Evolutionary conservation across 345 rosid species (phyloP), one percentile per base, ranked within the genome.

Genomic region (Eucalyptus microcorys): DNA sequence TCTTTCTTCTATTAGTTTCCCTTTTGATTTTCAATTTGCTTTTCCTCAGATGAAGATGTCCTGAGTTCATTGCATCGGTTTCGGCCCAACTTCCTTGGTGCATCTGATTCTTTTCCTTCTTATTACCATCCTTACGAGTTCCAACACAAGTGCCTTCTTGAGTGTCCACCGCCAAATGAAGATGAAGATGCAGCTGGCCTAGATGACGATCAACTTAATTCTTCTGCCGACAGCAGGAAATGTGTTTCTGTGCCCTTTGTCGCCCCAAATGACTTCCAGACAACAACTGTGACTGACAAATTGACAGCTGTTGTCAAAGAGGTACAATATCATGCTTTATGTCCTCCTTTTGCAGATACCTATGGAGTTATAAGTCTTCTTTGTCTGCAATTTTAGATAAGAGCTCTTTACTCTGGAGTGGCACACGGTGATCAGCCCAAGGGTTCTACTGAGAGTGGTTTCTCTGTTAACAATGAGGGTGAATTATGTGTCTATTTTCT

Each of bases 221-320:
- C 91, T 86, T 89, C 91, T 85, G 86, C 47, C 85, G 93, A 93
- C 90, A 86, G 88, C 90, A 93, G 88, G 87, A 94, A 96, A 90
- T 96, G 99, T 90, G 52, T 92, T 87, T 94, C 96, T 49, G 88
- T 92, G 87, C 99, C 99, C 76, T 97, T 92, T 94, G 97, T 96
- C 90, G 88, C 92, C 90, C 89, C 93, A 61, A 76, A 89, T 89
- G 92, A 96, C 88, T 95, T 96, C 92, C 93, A 90, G 88, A 91
- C 94, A 86, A 89, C 91, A 87, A 88, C 85, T 80, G 89, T 96
- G 89, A 93, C 96, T 47, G 89, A 89, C 89, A 92, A 90, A 64
- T 88, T 97, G 89, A 91, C 92, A 88, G 88, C 57, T 64, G 66
- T 92, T 86, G 89, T 95, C 88, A 94, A 93, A 93, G 98, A 97